Conservation (phyloP, 164 flowering plant genomes). For the Liquidambar formosana region DNA sequence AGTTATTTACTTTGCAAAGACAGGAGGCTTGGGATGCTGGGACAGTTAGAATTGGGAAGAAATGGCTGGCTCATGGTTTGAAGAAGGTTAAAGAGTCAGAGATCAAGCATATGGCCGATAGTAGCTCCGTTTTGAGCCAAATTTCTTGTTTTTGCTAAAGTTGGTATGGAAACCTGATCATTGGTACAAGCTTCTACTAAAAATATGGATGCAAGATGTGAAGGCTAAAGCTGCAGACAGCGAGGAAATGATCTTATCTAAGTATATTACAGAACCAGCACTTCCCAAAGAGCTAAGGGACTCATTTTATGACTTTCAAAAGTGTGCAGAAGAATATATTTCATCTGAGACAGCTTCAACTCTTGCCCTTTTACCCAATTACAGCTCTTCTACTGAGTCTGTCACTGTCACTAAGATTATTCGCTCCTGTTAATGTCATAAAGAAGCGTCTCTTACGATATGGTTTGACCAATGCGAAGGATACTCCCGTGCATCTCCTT, state of each 20-base stretch:
- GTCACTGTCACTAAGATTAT: constrained; percentile 32
- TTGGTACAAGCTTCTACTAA: constrained; percentile 78
- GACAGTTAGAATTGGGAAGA: constrained; percentile 72
- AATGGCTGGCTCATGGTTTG: constrained; percentile 81
- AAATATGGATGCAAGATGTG: constrained; percentile 81
- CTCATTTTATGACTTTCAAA: constrained; percentile 74
- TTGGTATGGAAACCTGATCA: constrained; percentile 96
- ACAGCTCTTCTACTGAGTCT: constrained; percentile 25
- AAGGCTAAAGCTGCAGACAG: constrained; percentile 43
- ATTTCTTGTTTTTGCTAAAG: constrained; percentile 71
- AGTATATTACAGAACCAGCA: constrained; percentile 69
- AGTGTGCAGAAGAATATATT: constrained; percentile 55
- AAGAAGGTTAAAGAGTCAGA: constrained; percentile 90
- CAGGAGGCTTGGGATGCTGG: constrained; percentile 72
- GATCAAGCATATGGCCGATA: constrained; percentile 65
- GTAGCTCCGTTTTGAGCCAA: constrained; percentile 48
- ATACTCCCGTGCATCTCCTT: constrained; percentile 44
- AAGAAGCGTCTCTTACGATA: constrained; percentile 67
- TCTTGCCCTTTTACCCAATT: constrained; percentile 49
- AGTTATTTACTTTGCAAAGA: constrained; percentile 69
- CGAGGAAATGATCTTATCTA: constrained; percentile 60
- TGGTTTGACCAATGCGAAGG: constrained; percentile 64
- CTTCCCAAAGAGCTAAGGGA: constrained; percentile 69
- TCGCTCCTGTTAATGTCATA: constrained; percentile 59
- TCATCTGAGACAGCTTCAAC: constrained; percentile 66